Percentiles rank a stretch among this genome's conserved stretches.
Evolutionary conservation across 2,329 filamentous ascomycete species (phyloP).

Genomic region (Fusarium verticillioides): DNA sequence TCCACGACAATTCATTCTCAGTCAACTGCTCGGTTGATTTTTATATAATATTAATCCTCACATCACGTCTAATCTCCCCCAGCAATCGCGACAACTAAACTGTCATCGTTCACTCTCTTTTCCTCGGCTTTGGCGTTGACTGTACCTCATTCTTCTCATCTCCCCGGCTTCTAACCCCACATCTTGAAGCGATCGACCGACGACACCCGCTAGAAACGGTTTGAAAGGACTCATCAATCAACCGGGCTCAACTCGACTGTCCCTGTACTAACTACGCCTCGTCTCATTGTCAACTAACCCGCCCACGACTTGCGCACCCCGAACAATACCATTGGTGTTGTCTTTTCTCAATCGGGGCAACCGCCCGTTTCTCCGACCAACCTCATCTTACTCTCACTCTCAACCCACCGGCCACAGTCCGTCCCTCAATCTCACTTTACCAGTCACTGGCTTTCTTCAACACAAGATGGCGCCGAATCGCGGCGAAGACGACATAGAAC

Average conservation of each 20-base stretch:
- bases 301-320: too few species aligned
- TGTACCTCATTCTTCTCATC: slow-evolving; percentile 24
- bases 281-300: background rate
- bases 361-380: slow-evolving; percentile 1
- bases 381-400: slow-evolving; percentile 1
- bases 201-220: slow-evolving; percentile 22
- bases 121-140: slow-evolving; percentile 5
- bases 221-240: slow-evolving; percentile 3
- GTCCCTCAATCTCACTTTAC: background rate
- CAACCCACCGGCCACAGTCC: background rate
- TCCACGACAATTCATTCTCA: background rate
- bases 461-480: slow-evolving; percentile 38
- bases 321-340: background rate
- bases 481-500: slow-evolving; percentile 44
- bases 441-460: slow-evolving; percentile 12
- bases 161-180: slow-evolving; percentile 33
- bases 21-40: background rate
- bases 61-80: background rate
- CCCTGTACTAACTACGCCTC: background rate
- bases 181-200: slow-evolving; percentile 30
- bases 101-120: background rate
- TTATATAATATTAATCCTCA: background rate
- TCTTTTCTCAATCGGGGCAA: slow-evolving; percentile 2
- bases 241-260: slow-evolving; percentile 11
- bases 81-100: background rate